A percentile compares a stretch with the other conserved stretches of the same genome.
These are phyloP conservation scores for Aspergillus tamarii DNA, from an alignment of 2,329 filamentous ascomycete species.

Conservation along the genomic window DNA sequence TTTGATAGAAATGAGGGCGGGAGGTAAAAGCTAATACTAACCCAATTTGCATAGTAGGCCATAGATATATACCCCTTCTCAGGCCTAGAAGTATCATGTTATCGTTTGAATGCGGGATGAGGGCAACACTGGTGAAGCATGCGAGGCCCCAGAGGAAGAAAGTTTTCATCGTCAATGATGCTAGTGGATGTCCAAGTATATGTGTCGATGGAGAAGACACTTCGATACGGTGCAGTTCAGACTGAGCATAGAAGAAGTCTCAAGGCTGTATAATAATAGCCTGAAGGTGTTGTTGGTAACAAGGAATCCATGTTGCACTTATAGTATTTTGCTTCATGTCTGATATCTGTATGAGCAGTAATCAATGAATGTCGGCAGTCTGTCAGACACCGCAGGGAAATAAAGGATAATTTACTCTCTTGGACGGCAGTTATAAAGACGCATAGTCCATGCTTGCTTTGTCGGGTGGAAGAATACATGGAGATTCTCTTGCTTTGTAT, in stretches of 20 bases:
- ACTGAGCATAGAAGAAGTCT: neutral
- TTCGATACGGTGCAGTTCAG: neutral
- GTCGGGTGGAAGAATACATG: neutral
- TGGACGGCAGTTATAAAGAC: neutral
- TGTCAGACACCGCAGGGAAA: neutral
- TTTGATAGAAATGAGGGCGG: neutral
- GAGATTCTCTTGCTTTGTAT: neutral
- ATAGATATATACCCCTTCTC: constrained; percentile 36
- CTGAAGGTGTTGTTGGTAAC: neutral
- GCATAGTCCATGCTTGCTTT: neutral
- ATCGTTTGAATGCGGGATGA: neutral
- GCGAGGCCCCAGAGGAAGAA: neutral
- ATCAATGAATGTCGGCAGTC: neutral
- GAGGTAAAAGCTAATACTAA: constrained; percentile 19
- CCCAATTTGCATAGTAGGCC: constrained; percentile 53
- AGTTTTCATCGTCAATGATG: neutral
- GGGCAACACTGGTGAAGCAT: neutral
- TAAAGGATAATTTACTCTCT: neutral
- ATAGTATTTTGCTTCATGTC: neutral
- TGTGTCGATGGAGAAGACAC: neutral
- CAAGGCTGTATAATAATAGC: no score
- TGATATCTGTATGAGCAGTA: neutral
- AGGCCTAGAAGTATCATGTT: neutral
- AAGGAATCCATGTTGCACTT: neutral
- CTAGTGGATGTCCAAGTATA: neutral